phyloP scores from a whole-genome alignment of 2,329 filamentous ascomycete genomes.

The Alternaria burnsii region DNA sequence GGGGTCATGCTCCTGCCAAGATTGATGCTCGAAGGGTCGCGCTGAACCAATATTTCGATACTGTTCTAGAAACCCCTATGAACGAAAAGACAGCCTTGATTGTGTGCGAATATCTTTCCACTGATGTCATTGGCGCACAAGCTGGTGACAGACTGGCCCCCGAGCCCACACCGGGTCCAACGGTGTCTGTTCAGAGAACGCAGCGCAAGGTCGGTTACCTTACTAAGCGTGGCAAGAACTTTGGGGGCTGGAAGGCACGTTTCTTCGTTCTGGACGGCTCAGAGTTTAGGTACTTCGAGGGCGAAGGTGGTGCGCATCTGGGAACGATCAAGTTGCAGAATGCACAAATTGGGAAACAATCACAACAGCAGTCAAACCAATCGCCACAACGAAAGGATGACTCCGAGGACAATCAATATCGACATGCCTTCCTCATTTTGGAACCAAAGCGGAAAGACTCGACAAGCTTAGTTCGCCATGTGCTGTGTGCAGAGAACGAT shows the following conservation, averaged over 20 bases:
- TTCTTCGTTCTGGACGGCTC: conserved; percentile 75
- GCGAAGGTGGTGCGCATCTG: conserved; percentile 86
- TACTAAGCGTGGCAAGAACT: conserved; percentile 97
- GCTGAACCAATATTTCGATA: conserved; percentile 85
- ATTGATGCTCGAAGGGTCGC: conserved; percentile 85
- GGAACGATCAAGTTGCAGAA: conserved; percentile 91
- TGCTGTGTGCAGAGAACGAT: conserved; percentile 95
- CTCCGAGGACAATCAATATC: conserved; percentile 90
- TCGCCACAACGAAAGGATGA: conserved; percentile 72
- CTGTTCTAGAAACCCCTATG: conserved; percentile 82
- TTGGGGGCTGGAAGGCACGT: conserved; percentile 95
- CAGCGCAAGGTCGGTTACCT: conserved; percentile 87
- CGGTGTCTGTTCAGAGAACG: conserved; percentile 56
- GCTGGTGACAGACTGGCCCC: conserved; percentile 63
- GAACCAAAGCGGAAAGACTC: conserved; percentile 98
- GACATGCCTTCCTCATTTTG: conserved; percentile 92
- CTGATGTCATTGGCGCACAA: conserved; percentile 68
- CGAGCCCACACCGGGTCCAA: conserved; percentile 59
- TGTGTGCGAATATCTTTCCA: conserved; percentile 85
- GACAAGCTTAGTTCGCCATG: conserved; percentile 85
- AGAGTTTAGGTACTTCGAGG: conserved; percentile 88
- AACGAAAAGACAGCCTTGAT: conserved; percentile 79
- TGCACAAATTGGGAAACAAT: conserved; percentile 94
- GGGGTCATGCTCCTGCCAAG: conserved; percentile 90
- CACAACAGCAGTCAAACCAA: conserved; percentile 66